Evolutionary conservation across 805 yeast species (phyloP).

Genomic region (Nematodospora valgi): DNA sequence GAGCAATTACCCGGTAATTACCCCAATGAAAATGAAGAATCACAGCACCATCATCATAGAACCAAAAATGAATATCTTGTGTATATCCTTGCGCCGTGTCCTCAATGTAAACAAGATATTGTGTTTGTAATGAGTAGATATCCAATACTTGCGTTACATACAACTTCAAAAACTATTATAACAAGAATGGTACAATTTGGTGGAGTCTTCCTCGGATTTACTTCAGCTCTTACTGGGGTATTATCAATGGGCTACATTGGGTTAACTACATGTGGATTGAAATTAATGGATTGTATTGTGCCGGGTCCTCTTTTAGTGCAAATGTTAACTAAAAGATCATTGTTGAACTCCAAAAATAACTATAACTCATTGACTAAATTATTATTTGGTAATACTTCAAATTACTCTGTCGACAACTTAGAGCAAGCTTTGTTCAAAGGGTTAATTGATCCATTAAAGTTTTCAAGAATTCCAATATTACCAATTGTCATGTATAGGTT

Average conservation of each 20-base stretch:
- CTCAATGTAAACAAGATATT: constrained; percentile 38
- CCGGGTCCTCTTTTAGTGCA: constrained; percentile 31
- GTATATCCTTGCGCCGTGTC: constrained; percentile 31
- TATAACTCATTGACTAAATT: constrained; percentile 8
- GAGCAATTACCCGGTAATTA: not conserved
- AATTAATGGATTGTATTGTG: constrained; percentile 33
- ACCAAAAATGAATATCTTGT: constrained; percentile 7
- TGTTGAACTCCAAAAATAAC: constrained; percentile 1
- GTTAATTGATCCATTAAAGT: constrained; percentile 32
- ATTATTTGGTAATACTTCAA: constrained; percentile 11
- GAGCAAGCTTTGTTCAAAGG: constrained; percentile 31
- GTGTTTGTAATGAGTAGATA: constrained; percentile 30
- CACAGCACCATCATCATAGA: not conserved
- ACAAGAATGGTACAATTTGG: constrained; percentile 25
- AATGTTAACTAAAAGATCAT: constrained; percentile 16
- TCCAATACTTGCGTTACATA: constrained; percentile 18
- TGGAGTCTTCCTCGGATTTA: constrained; percentile 29
- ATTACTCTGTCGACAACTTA: constrained; percentile 21
- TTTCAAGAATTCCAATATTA: constrained; percentile 35
- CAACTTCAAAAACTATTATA: constrained; percentile 15
- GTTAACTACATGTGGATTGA: constrained; percentile 34
- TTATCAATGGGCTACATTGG: constrained; percentile 38
- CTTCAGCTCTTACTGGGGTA: constrained; percentile 39
- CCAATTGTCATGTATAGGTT: constrained; percentile 37
- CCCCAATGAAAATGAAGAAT: not conserved